Evolutionary conservation across 1,284 basidiomycete genomes (phyloP).

Genomic region (Cutaneotrichosporon sp.): DNA sequence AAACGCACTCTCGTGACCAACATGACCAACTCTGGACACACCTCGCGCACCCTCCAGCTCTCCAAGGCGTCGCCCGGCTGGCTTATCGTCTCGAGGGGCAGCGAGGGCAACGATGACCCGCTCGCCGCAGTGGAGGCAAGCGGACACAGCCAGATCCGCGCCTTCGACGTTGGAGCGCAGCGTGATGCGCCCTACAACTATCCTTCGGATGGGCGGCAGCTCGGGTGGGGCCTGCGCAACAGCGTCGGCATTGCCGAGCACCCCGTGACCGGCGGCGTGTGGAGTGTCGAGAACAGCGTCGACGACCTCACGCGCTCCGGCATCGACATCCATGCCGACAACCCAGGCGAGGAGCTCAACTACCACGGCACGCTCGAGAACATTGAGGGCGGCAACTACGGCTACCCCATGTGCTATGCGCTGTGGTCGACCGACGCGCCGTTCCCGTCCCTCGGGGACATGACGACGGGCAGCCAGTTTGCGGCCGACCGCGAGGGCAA

Average conservation of each 20-base stretch:
- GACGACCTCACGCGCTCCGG: slow-evolving; percentile 14
- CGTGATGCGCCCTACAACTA: neutral
- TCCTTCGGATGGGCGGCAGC: neutral
- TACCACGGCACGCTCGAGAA: slow-evolving; percentile 13
- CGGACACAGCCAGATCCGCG: slow-evolving; percentile 21
- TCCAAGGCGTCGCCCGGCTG: neutral
- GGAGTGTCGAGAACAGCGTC: slow-evolving; percentile 21
- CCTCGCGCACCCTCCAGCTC: slow-evolving; percentile 14
- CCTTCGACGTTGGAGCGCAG: slow-evolving; percentile 1
- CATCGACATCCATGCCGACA: slow-evolving; percentile 18
- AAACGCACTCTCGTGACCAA: slow-evolving; percentile 7
- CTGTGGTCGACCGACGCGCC: slow-evolving; percentile 12
- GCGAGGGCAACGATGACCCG: slow-evolving; percentile 14
- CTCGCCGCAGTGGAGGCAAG: neutral
- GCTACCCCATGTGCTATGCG: slow-evolving; percentile 19
- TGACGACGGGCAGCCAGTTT: slow-evolving; percentile 15
- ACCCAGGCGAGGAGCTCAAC: slow-evolving; percentile 24
- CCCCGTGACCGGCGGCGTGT: slow-evolving; percentile 11
- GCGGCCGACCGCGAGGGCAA: slow-evolving; percentile 4
- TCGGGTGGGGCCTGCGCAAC: slow-evolving; percentile 23
- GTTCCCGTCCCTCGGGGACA: slow-evolving; percentile 6
- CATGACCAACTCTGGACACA: slow-evolving; percentile 16
- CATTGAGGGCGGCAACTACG: slow-evolving; percentile 11
- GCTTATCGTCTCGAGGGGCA: slow-evolving; percentile 20
- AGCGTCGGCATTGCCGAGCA: slow-evolving; percentile 20